Conservation (phyloP, 2,329 filamentous ascomycete species). For the Cordyceps javanica region DNA sequence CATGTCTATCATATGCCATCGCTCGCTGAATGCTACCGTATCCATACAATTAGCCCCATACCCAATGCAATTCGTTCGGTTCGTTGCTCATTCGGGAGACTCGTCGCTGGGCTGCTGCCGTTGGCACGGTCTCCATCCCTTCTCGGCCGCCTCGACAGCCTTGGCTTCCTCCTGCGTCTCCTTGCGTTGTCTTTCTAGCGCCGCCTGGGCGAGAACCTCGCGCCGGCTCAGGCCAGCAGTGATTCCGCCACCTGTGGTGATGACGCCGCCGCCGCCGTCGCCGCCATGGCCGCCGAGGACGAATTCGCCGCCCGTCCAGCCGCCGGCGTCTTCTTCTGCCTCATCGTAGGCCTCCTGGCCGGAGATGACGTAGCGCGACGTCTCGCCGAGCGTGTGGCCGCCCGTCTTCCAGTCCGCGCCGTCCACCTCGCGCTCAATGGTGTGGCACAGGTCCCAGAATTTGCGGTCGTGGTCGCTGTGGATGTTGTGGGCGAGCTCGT, state of each 20-base stretch:
- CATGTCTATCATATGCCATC: background rate
- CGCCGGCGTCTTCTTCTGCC: slow-evolving; percentile 55
- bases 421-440: slow-evolving; percentile 84
- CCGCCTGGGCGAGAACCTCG: slow-evolving; percentile 61
- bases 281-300: slow-evolving; percentile 57
- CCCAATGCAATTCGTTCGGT: background rate
- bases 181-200: slow-evolving; percentile 29
- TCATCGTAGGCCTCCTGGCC: slow-evolving; percentile 37
- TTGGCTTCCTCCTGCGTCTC: slow-evolving; percentile 27
- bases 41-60: background rate
- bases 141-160: slow-evolving; percentile 24
- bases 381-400: slow-evolving; percentile 60
- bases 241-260: slow-evolving; percentile 39
- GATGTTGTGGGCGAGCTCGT: slow-evolving; percentile 92
- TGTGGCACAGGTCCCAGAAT: slow-evolving; percentile 84
- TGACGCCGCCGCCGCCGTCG: slow-evolving; percentile 45
- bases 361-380: slow-evolving; percentile 52
- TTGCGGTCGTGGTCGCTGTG: slow-evolving; percentile 74
- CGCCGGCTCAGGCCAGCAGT: slow-evolving; percentile 54
- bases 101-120: slow-evolving; percentile 17
- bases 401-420: slow-evolving; percentile 69
- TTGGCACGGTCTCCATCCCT: slow-evolving; percentile 24
- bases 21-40: background rate
- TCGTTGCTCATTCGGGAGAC: background rate
- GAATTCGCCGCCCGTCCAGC: slow-evolving; percentile 75